Percentiles rank a stretch among this genome's conserved stretches.
These are phyloP conservation scores for Chenopodium suecicum DNA, from an alignment of 148 eudicot species.

Conservation along the genomic window DNA sequence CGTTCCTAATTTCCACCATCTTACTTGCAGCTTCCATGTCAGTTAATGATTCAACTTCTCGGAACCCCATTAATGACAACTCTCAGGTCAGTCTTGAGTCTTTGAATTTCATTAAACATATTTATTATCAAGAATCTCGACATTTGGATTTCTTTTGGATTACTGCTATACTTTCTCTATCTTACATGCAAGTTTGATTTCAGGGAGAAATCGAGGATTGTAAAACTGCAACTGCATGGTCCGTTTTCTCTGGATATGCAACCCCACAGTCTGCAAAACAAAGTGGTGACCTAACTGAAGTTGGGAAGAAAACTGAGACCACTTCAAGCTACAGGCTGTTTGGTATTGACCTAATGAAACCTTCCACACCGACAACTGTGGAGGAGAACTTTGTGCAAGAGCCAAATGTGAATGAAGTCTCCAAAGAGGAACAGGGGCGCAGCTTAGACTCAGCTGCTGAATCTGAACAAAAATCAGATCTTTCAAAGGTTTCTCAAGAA, in stretches of 20 bases:
- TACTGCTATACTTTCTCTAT: slow-evolving; percentile 7
- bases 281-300: slow-evolving; percentile 24
- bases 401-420: slow-evolving; percentile 18
- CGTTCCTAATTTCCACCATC: background rate
- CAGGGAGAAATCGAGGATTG: slow-evolving; percentile 57
- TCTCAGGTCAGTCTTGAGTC: slow-evolving; percentile 28
- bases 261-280: slow-evolving; percentile 32
- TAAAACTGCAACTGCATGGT: slow-evolving; percentile 54
- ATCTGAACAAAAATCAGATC: slow-evolving; percentile 55
- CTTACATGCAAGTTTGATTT: slow-evolving; percentile 28
- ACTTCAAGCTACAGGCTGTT: slow-evolving; percentile 59
- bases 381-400: slow-evolving; percentile 36
- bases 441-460: slow-evolving; percentile 44
- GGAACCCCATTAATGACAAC: slow-evolving; percentile 49
- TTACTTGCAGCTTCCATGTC: slow-evolving; percentile 43
- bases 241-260: slow-evolving; percentile 45
- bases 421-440: slow-evolving; percentile 34
- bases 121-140: background rate
- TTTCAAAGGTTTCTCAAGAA: slow-evolving; percentile 50
- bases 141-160: background rate
- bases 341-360: slow-evolving; percentile 71
- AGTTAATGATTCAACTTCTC: slow-evolving; percentile 43
- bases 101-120: background rate
- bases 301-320: slow-evolving; percentile 38
- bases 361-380: slow-evolving; percentile 28